A percentile compares a stretch with the other conserved stretches of the same genome.
Conservation (phyloP, 1,284 basidiomycete species). For the Athelia sp. region DNA sequence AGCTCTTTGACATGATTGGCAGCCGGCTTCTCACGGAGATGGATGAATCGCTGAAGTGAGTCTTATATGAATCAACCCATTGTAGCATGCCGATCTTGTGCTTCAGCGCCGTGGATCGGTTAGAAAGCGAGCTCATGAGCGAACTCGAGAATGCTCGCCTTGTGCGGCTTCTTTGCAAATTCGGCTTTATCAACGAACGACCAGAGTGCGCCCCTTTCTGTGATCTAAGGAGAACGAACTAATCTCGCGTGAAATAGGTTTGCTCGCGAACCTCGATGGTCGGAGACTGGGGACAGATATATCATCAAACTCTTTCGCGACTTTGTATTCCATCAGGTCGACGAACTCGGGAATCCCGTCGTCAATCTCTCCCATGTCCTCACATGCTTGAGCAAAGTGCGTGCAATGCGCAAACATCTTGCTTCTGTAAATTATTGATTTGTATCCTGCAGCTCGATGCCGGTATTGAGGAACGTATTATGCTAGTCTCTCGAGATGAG, state of each 20-base stretch:
- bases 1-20: conserved; percentile 78
- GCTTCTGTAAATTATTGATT: not conserved
- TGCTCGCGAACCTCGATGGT: conserved; percentile 93
- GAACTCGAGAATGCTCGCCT: conserved; percentile 97
- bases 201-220: conserved; percentile 70
- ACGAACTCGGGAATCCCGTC: conserved; percentile 86
- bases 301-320: conserved; percentile 98
- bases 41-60: conserved; percentile 77
- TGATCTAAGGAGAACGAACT: not conserved
- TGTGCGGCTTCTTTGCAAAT: conserved; percentile 89
- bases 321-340: conserved; percentile 97
- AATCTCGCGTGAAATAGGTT: conserved; percentile 54
- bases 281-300: conserved; percentile 97
- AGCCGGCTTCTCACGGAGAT: conserved; percentile 76
- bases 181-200: conserved; percentile 97
- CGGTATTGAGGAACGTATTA: conserved; percentile 89
- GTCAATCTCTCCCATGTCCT: conserved; percentile 91
- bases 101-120: conserved; percentile 68
- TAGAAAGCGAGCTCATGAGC: conserved; percentile 82
- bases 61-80: conserved; percentile 8
- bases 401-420: conserved; percentile 8
- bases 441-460: conserved; percentile 69
- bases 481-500: conserved; percentile 92
- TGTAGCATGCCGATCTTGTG: conserved; percentile 3
- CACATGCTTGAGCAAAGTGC: conserved; percentile 84